Evolutionary conservation across 2,329 filamentous ascomycete species (phyloP).

Genomic region (Thielaviopsis populi): DNA sequence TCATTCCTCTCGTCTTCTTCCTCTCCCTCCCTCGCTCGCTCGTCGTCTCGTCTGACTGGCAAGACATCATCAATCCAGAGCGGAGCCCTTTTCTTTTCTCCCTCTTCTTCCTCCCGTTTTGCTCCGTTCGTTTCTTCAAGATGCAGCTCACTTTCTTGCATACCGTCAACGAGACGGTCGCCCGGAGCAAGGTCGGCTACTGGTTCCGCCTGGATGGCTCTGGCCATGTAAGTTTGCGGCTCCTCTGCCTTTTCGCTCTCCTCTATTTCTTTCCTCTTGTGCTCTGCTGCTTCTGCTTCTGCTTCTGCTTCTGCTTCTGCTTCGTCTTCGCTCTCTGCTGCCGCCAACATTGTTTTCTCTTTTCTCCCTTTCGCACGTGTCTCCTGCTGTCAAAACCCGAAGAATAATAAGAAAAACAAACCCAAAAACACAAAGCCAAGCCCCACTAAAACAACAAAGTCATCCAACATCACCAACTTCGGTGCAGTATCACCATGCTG

Average conservation of each 20-base stretch:
- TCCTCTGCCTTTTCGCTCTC: neutral
- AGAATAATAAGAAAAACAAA: neutral
- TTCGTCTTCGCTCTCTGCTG: neutral
- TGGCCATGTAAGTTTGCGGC: constrained; percentile 52
- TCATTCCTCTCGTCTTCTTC: neutral
- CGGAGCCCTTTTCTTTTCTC: neutral
- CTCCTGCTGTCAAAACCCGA: no score
- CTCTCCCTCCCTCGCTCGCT: neutral
- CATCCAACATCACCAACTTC: no score
- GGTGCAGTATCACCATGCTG: no score
- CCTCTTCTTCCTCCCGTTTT: constrained; percentile 15
- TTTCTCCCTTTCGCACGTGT: neutral
- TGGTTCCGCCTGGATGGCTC: constrained; percentile 72
- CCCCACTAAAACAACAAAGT: neutral
- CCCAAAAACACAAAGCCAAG: neutral
- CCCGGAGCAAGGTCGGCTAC: constrained; percentile 48
- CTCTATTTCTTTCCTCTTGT: neutral
- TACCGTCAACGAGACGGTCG: constrained; percentile 41
- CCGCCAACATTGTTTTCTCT: neutral
- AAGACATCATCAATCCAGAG: neutral
- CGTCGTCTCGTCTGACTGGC: neutral
- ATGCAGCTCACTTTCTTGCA: constrained; percentile 39
- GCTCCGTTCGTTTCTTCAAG: constrained; percentile 35
- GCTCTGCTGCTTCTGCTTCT: neutral
- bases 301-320: neutral